Conservation (phyloP, 2,329 filamentous ascomycete genomes). For the Chrysoporthe cubensis region DNA sequence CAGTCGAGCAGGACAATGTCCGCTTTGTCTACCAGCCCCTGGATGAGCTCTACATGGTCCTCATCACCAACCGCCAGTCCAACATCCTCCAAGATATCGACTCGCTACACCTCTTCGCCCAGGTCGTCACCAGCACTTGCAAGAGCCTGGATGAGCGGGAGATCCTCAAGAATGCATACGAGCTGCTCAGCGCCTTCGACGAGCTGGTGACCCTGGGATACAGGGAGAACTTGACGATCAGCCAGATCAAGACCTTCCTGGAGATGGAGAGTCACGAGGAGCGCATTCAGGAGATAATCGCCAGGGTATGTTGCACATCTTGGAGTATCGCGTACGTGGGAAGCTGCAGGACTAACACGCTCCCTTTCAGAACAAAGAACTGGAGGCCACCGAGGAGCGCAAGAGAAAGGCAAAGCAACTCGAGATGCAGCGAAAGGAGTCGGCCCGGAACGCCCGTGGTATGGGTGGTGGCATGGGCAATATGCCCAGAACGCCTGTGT, state of each 20-base stretch:
- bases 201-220: conserved; percentile 96
- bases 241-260: conserved; percentile 98
- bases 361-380: conserved; percentile 81
- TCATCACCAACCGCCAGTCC: conserved; percentile 99
- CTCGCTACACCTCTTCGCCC: conserved; percentile 94
- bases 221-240: conserved; percentile 91
- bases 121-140: conserved; percentile 96
- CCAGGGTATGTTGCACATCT: conserved; percentile 62
- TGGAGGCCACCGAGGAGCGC: conserved; percentile 96
- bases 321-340: neutral
- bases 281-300: conserved; percentile 97
- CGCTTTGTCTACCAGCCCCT: conserved; percentile 99
- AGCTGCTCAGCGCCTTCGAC: conserved; percentile 94
- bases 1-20: conserved; percentile 98
- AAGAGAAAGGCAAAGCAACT: conserved; percentile 98
- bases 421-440: conserved; percentile 98
- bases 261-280: conserved; percentile 99
- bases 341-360: conserved; percentile 16
- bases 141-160: conserved; percentile 95
- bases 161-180: conserved; percentile 92
- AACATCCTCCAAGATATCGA: conserved; percentile 99
- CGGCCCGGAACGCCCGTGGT: conserved; percentile 74
- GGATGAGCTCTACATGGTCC: conserved; percentile 98
- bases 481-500: conserved; percentile 76
- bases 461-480: conserved; percentile 38